Conservation (phyloP, 345 rosid genomes). For the Ricinus communis region DNA sequence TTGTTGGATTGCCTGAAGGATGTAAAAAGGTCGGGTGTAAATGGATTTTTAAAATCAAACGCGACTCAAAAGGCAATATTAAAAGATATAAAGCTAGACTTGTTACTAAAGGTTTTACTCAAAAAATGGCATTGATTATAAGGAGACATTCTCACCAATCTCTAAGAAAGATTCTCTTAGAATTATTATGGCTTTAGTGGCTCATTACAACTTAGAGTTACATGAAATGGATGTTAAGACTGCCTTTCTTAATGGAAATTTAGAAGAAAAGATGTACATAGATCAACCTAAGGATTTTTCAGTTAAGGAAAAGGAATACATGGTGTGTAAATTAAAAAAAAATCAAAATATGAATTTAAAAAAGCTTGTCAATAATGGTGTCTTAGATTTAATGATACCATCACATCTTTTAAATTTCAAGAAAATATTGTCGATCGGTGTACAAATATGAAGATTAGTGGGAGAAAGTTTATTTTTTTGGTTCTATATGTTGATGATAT, state of each 20-base stretch:
- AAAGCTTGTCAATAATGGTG: neutral
- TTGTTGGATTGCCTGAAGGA: neutral
- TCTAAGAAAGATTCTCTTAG: neutral
- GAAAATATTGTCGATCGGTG: neutral
- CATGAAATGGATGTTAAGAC: neutral
- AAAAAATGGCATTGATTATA: neutral
- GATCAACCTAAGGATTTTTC: neutral
- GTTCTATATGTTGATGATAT: neutral
- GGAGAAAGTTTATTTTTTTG: neutral
- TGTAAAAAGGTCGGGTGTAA: neutral
- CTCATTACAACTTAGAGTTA: neutral
- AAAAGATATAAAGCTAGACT: neutral
- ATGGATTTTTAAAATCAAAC: neutral
- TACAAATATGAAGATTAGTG: neutral
- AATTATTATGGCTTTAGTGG: neutral
- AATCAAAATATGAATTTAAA: neutral
- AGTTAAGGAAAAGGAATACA: neutral
- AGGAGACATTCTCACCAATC: neutral
- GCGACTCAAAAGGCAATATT: neutral
- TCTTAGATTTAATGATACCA: neutral
- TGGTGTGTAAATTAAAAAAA: neutral
- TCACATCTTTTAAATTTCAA: neutral
- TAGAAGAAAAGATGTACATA: neutral
- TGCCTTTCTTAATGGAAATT: neutral
- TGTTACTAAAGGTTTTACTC: neutral